These are phyloP conservation scores for Aspergillus phoenicis DNA, from an alignment of 2,329 filamentous ascomycete genomes.

Conservation along the genomic window DNA sequence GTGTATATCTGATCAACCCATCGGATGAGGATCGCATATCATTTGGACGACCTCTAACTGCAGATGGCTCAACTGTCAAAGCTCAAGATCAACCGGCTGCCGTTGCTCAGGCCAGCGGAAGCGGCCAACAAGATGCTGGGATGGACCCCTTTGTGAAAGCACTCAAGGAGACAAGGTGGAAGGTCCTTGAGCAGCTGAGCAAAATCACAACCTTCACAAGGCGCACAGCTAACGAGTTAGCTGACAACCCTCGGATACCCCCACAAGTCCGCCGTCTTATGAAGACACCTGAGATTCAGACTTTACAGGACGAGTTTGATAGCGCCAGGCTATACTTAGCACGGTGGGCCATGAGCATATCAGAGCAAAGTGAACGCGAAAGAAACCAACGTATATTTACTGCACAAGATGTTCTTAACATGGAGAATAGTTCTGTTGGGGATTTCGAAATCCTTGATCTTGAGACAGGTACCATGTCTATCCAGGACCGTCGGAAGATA, in stretches of 20 bases:
- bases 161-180: slow-evolving; percentile 94
- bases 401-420: slow-evolving; percentile 84
- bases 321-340: slow-evolving; percentile 92
- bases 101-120: slow-evolving; percentile 34
- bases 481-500: slow-evolving; percentile 75
- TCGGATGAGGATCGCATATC: slow-evolving; percentile 78
- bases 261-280: slow-evolving; percentile 83
- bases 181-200: slow-evolving; percentile 92
- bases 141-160: slow-evolving; percentile 95
- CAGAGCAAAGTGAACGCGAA: slow-evolving; percentile 92
- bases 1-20: slow-evolving; percentile 88
- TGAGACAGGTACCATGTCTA: slow-evolving; percentile 69
- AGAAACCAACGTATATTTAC: slow-evolving; percentile 88
- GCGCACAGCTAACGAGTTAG: slow-evolving; percentile 85
- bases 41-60: slow-evolving; percentile 62
- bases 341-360: slow-evolving; percentile 97
- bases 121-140: slow-evolving; percentile 61
- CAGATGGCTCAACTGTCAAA: slow-evolving; percentile 44
- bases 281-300: slow-evolving; percentile 91
- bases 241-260: slow-evolving; percentile 87
- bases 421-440: slow-evolving; percentile 91
- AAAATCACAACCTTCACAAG: slow-evolving; percentile 96
- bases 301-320: slow-evolving; percentile 94
- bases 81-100: slow-evolving; percentile 39
- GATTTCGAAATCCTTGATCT: slow-evolving; percentile 92